A percentile compares a stretch with the other conserved stretches of the same genome.
phyloP scores from a whole-genome alignment of 1,284 basidiomycete genomes.

The Porogramme epimiltina region DNA sequence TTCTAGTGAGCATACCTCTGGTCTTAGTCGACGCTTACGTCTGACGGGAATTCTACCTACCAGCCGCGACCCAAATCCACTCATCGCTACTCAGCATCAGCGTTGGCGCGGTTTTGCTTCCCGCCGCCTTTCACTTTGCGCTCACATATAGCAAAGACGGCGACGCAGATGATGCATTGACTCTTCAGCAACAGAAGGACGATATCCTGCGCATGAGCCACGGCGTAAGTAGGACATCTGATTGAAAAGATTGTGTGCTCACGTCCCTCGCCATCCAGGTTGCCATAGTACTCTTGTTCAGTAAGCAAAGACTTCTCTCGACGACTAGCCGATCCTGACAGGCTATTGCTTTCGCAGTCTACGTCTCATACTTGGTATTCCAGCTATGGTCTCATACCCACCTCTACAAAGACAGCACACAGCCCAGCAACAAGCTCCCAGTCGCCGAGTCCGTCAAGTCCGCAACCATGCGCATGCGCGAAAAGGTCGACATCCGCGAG shows the following conservation, averaged over 20 bases:
- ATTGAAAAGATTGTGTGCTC: neutral
- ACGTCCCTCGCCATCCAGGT: constrained; percentile 42
- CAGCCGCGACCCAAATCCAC: constrained; percentile 80
- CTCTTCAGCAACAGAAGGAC: constrained; percentile 34
- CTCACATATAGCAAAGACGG: constrained; percentile 38
- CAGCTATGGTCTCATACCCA: constrained; percentile 88
- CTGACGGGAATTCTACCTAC: too few relatives aligned
- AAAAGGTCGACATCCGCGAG: constrained; percentile 21
- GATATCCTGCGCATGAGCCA: constrained; percentile 84
- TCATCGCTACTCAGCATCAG: constrained; percentile 82
- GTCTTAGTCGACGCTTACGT: neutral
- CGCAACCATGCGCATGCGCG: constrained; percentile 26
- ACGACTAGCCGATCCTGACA: neutral
- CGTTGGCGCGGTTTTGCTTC: constrained; percentile 79
- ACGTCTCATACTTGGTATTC: constrained; percentile 79
- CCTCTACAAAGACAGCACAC: constrained; percentile 66
- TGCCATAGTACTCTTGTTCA: constrained; percentile 69
- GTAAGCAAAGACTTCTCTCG: constrained; percentile 41
- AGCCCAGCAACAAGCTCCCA: constrained; percentile 35
- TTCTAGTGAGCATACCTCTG: constrained; percentile 65
- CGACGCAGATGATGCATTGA: constrained; percentile 28
- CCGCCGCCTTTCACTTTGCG: constrained; percentile 74
- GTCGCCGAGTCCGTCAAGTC: constrained; percentile 31
- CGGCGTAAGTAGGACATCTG: constrained; percentile 54
- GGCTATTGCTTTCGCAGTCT: constrained; percentile 53